phyloP scores from a whole-genome alignment of 805 yeast genomes.

The Candida manassasensis region DNA sequence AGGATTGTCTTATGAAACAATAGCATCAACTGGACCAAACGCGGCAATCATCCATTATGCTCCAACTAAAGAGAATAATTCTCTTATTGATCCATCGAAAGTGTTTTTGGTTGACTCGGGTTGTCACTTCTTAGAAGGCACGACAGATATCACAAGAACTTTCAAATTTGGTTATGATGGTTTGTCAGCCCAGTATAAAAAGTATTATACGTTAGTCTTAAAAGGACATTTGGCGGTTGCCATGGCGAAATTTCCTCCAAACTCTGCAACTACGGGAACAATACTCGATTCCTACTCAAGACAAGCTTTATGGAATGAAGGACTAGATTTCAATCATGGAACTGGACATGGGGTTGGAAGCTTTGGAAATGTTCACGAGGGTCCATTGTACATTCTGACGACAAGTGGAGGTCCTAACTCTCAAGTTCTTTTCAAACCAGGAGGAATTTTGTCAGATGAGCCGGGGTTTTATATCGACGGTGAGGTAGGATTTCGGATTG shows the following conservation, averaged over 20 bases:
- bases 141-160: constrained; percentile 94
- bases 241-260: constrained; percentile 64
- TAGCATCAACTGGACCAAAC: constrained; percentile 71
- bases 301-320: constrained; percentile 74
- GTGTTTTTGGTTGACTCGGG: constrained; percentile 86
- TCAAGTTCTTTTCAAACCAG: constrained; percentile 40
- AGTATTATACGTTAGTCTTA: constrained; percentile 76
- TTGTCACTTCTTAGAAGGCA: constrained; percentile 87
- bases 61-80: constrained; percentile 55
- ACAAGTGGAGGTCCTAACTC: constrained; percentile 48
- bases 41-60: constrained; percentile 74
- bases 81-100: constrained; percentile 59
- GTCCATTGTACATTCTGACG: constrained; percentile 79
- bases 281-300: constrained; percentile 80
- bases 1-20: constrained; percentile 72
- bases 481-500: constrained; percentile 86
- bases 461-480: constrained; percentile 93
- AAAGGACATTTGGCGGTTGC: constrained; percentile 92
- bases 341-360: constrained; percentile 98
- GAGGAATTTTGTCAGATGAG: constrained; percentile 82
- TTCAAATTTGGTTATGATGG: constrained; percentile 50
- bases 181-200: constrained; percentile 52
- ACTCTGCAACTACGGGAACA: constrained; percentile 65
- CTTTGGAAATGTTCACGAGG: constrained; percentile 88
- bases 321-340: constrained; percentile 88